phyloP scores from a whole-genome alignment of 305 asterid species.

The Fraxinus xanthoxyloides region DNA sequence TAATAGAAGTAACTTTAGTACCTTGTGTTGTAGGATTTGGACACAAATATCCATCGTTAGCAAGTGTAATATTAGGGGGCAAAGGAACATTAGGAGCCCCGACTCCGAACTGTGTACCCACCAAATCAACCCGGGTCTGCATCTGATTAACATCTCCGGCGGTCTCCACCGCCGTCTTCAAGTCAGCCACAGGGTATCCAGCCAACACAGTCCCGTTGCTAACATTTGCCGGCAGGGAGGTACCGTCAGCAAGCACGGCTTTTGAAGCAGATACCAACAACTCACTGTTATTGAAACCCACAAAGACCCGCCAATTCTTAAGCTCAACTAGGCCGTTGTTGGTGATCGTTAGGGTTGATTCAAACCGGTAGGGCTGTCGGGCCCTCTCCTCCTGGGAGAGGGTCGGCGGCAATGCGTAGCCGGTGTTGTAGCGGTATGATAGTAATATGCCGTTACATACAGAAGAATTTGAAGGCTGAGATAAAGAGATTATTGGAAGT shows the following conservation, averaged over 20 bases:
- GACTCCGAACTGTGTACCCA: constrained; percentile 72
- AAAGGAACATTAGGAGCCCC: constrained; percentile 39
- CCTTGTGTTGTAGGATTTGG: constrained; percentile 35
- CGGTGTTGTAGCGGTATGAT: constrained; percentile 39
- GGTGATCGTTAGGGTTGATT: constrained; percentile 47
- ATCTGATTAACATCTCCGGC: constrained; percentile 63
- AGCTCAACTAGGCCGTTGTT: constrained; percentile 55
- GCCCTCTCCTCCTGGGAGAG: constrained; percentile 30
- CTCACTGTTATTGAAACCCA: constrained; percentile 61
- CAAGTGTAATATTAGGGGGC: constrained; percentile 55
- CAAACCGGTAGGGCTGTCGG: constrained; percentile 63
- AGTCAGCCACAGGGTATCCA: constrained; percentile 51
- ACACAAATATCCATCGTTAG: constrained; percentile 60
- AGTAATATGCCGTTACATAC: constrained; percentile 59
- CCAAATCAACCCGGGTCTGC: constrained; percentile 46
- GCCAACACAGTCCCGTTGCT: constrained; percentile 55
- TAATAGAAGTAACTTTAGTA: constrained; percentile 1
- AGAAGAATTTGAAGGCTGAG: constrained; percentile 33
- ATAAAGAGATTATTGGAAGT: constrained; percentile 30
- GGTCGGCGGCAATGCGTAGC: constrained; percentile 43
- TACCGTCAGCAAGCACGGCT: constrained; percentile 64
- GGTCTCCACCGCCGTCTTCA: constrained; percentile 55
- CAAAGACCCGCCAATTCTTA: constrained; percentile 69
- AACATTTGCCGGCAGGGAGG: constrained; percentile 52
- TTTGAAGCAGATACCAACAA: constrained; percentile 46